phyloP scores from a whole-genome alignment of 352 stramenopile species.

The Phytophthora nicotianae region DNA sequence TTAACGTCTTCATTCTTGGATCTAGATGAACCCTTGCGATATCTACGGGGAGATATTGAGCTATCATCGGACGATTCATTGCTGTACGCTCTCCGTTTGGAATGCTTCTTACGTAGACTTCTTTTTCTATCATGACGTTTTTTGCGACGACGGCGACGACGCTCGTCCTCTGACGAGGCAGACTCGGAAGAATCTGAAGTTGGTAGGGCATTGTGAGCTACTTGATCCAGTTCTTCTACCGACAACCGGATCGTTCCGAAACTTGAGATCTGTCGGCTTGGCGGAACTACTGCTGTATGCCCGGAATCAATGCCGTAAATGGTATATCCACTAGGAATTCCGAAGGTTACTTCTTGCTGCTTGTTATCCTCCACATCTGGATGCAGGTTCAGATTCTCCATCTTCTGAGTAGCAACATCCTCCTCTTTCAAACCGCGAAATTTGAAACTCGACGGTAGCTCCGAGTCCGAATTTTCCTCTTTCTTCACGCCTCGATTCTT shows the following conservation, averaged over 20 bases:
- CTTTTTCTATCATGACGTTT: conserved; percentile 5
- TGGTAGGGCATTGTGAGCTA: conserved; percentile 44
- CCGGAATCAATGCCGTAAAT: conserved; percentile 2
- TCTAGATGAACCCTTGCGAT: conserved; percentile 7
- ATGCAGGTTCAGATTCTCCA: conserved; percentile 15
- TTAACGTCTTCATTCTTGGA: not conserved
- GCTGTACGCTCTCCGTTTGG: conserved; percentile 5
- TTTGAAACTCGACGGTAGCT: conserved; percentile 19
- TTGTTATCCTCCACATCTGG: conserved; percentile 7
- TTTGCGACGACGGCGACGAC: conserved; percentile 18
- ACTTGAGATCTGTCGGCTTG: not conserved
- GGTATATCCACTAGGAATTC: conserved; percentile 11
- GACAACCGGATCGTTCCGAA: conserved; percentile 29
- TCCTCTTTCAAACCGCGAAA: conserved; percentile 15
- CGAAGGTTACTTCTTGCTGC: not conserved
- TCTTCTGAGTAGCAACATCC: conserved; percentile 4
- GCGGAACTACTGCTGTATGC: not conserved
- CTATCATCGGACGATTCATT: conserved; percentile 20
- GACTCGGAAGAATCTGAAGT: conserved; percentile 45
- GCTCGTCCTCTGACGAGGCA: conserved; percentile 30
- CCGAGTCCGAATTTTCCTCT: conserved; percentile 22
- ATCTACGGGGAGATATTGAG: conserved; percentile 3
- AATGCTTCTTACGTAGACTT: conserved; percentile 15
- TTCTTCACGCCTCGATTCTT: conserved; percentile 9
- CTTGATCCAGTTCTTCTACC: conserved; percentile 27